These are phyloP conservation scores for Fomitopsis schrenkii DNA, from an alignment of 1,284 basidiomycete species.

Conservation along the genomic window DNA sequence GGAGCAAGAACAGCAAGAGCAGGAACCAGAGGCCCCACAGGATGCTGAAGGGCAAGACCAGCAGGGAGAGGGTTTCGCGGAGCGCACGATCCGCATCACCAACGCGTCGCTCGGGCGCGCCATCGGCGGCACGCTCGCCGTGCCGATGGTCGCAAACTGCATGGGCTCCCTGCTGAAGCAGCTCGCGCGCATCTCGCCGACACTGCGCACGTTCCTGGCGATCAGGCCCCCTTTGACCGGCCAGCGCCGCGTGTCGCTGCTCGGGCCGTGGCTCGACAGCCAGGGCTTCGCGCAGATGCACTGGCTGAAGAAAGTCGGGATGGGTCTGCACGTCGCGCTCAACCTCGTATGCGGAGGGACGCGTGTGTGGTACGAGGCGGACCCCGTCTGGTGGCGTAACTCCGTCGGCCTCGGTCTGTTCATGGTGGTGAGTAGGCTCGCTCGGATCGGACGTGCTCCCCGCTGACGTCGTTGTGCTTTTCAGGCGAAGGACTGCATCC, in stretches of 20 bases:
- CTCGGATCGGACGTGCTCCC: not conserved
- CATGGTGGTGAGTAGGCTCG: constrained; percentile 45
- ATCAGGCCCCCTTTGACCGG: constrained; percentile 33
- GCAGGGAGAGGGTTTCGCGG: constrained; percentile 40
- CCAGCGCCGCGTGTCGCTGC: not conserved
- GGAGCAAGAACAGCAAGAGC: constrained; percentile 1
- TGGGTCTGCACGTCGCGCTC: constrained; percentile 35
- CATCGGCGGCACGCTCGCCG: constrained; percentile 60
- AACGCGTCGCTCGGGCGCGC: constrained; percentile 57
- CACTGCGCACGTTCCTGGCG: constrained; percentile 54
- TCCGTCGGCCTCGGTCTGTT: constrained; percentile 65
- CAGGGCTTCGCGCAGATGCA: constrained; percentile 7
- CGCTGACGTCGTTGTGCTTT: not conserved
- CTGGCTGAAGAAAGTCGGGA: constrained; percentile 15
- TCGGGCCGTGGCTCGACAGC: constrained; percentile 10
- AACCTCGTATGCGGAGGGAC: constrained; percentile 52
- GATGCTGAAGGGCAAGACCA: constrained; percentile 19
- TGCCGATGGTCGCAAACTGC: constrained; percentile 57
- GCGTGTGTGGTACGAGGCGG: constrained; percentile 55
- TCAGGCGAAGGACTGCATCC: constrained; percentile 62
- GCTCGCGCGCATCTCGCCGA: constrained; percentile 42
- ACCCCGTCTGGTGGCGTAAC: constrained; percentile 81
- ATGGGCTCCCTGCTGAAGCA: constrained; percentile 60
- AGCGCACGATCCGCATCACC: constrained; percentile 52
- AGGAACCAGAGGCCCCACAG: constrained; percentile 3